Conservation (phyloP, 768 basidiomycete species). For the Suillus subluteus region DNA sequence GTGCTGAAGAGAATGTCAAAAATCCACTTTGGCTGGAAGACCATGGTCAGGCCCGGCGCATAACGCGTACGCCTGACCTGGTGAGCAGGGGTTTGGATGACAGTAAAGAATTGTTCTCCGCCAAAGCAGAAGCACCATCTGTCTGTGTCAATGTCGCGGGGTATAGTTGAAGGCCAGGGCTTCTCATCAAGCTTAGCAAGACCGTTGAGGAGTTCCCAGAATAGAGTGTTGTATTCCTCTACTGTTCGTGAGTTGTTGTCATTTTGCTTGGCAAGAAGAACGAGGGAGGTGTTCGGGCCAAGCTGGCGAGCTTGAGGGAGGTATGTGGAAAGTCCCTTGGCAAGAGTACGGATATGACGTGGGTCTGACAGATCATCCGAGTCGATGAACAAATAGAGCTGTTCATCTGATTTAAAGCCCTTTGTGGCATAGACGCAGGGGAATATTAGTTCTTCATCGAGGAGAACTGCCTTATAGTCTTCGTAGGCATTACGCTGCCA, state of each 20-base stretch:
- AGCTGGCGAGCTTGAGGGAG: conserved; percentile 21
- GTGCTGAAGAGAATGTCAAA: conserved; percentile 27
- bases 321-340: conserved; percentile 20
- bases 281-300: conserved; percentile 25
- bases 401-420: conserved; percentile 26
- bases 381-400: conserved; percentile 26
- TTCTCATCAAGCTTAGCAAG: conserved; percentile 22
- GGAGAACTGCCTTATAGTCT: conserved; percentile 23
- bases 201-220: conserved; percentile 26
- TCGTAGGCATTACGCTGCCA: conserved; percentile 25
- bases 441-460: conserved; percentile 25
- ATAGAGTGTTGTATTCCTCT: conserved; percentile 23
- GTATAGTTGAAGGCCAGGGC: conserved; percentile 20
- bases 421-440: conserved; percentile 28
- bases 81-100: conserved; percentile 25
- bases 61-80: conserved; percentile 26
- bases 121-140: conserved; percentile 27
- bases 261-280: conserved; percentile 23
- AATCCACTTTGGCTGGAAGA: conserved; percentile 29
- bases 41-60: conserved; percentile 23
- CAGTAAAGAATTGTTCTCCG: conserved; percentile 26
- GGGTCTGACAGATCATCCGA: conserved; percentile 26
- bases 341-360: conserved; percentile 25
- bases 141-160: conserved; percentile 26
- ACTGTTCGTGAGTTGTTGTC: conserved; percentile 12